Conservation (phyloP, 1,284 basidiomycete genomes). For the Mrakiaceae sp. region DNA sequence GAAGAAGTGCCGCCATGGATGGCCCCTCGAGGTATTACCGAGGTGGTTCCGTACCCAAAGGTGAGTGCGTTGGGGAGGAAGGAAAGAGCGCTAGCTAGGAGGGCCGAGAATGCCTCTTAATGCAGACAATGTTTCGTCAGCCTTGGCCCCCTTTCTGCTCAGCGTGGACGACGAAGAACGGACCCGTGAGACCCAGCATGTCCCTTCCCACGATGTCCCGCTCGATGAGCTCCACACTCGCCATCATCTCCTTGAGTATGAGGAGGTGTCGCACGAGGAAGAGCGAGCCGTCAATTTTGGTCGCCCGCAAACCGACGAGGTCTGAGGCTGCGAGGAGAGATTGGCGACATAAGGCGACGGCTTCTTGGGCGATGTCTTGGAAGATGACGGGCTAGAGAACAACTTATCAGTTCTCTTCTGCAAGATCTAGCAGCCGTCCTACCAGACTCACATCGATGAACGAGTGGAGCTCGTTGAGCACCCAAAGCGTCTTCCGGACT, state of each 20-base stretch:
- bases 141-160: not conserved
- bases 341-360: slow-evolving; percentile 63
- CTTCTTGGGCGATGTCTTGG: slow-evolving; percentile 85
- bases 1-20: not conserved
- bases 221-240: slow-evolving; percentile 54
- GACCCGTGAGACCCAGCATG: slow-evolving; percentile 37
- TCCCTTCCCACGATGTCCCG: slow-evolving; percentile 31
- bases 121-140: too few relatives aligned
- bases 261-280: slow-evolving; percentile 84
- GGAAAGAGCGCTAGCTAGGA: slow-evolving; percentile 56
- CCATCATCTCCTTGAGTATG: slow-evolving; percentile 76
- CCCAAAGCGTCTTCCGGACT: slow-evolving; percentile 70
- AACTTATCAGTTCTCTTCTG: not conserved
- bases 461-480: slow-evolving; percentile 72
- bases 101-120: slow-evolving; percentile 56
- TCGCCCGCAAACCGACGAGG: slow-evolving; percentile 45
- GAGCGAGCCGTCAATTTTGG: slow-evolving; percentile 55
- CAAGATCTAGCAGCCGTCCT: not conserved
- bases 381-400: slow-evolving; percentile 65
- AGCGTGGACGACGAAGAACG: slow-evolving; percentile 8
- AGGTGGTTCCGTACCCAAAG: slow-evolving; percentile 40
- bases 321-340: slow-evolving; percentile 63
- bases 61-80: slow-evolving; percentile 57
- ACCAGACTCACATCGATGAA: slow-evolving; percentile 63
- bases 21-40: slow-evolving; percentile 25